phyloP scores from a whole-genome alignment of 139 green algal species.

The Penium margaritaceum region DNA sequence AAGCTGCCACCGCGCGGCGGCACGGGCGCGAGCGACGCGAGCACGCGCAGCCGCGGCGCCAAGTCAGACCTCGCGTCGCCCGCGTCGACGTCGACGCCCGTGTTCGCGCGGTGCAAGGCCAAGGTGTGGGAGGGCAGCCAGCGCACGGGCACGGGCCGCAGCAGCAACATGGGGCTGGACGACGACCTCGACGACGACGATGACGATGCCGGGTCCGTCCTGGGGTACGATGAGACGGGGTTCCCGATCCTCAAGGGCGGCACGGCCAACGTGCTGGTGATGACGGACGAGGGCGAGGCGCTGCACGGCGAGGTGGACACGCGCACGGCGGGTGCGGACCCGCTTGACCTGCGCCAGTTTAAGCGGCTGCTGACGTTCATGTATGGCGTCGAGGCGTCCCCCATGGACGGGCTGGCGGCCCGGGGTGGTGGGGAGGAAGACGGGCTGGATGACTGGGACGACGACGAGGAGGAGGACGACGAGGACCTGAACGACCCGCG shows the following conservation, averaged over 20 bases:
- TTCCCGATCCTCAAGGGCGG: neutral
- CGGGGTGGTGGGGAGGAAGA: too few relatives aligned
- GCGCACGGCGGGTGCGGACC: neutral
- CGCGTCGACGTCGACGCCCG: neutral
- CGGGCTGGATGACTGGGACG: too few relatives aligned
- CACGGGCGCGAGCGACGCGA: too few relatives aligned
- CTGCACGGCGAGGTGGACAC: conserved; percentile 4
- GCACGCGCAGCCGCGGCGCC: too few relatives aligned
- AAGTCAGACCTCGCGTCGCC: neutral
- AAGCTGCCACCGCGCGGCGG: neutral
- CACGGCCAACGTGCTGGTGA: neutral
- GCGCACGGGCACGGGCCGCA: neutral
- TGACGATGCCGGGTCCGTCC: too few relatives aligned
- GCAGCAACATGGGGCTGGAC: neutral
- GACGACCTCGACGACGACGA: neutral
- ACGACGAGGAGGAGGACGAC: neutral
- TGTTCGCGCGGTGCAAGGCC: neutral
- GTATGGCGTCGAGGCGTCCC: neutral
- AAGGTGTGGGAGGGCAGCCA: neutral
- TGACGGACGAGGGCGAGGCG: conserved; percentile 4
- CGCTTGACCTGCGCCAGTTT: neutral
- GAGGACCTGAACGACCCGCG: neutral
- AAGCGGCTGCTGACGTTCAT: conserved; percentile 1
- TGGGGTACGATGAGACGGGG: too few relatives aligned
- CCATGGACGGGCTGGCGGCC: too few relatives aligned